Conservation (phyloP, 306 rosid genomes). For the Dryas octopetala region DNA sequence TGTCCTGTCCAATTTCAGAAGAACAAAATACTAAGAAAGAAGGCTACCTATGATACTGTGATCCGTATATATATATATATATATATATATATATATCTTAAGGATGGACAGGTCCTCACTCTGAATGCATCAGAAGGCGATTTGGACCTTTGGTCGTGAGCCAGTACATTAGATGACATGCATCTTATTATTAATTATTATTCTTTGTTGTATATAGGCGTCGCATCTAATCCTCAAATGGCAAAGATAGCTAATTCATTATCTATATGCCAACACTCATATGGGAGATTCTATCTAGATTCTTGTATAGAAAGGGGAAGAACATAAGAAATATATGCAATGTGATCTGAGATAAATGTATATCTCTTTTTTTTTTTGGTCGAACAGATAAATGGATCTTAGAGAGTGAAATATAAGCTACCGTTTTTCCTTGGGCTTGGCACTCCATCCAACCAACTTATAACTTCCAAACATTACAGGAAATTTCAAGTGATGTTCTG, state of each 20-base stretch:
- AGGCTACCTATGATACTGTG: slow-evolving; percentile 8
- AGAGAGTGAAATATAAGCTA: slow-evolving; percentile 28
- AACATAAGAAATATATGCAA: slow-evolving; percentile 1
- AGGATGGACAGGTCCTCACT: background rate
- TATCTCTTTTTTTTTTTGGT: too few species aligned
- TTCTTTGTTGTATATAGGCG: background rate
- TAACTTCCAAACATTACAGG: slow-evolving; percentile 69
- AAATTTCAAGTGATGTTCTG: slow-evolving; percentile 67
- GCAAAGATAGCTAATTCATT: background rate
- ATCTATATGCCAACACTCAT: background rate
- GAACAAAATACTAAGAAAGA: slow-evolving; percentile 6
- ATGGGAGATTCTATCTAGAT: background rate
- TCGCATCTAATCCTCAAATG: background rate
- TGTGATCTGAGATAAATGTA: background rate
- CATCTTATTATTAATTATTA: background rate
- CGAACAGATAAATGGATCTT: background rate
- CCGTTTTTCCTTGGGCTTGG: slow-evolving; percentile 55
- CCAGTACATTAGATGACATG: slow-evolving; percentile 4
- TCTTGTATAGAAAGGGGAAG: background rate
- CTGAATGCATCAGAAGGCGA: background rate
- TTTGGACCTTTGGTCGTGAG: background rate
- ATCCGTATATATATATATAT: background rate
- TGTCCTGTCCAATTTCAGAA: slow-evolving; percentile 54
- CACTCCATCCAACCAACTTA: slow-evolving; percentile 63
- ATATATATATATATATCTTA: too few species aligned